Percentiles rank a stretch among this genome's conserved stretches.
Conservation (phyloP, 495 filamentous ascomycete species). For the Aspergillus incahuasiensis region DNA sequence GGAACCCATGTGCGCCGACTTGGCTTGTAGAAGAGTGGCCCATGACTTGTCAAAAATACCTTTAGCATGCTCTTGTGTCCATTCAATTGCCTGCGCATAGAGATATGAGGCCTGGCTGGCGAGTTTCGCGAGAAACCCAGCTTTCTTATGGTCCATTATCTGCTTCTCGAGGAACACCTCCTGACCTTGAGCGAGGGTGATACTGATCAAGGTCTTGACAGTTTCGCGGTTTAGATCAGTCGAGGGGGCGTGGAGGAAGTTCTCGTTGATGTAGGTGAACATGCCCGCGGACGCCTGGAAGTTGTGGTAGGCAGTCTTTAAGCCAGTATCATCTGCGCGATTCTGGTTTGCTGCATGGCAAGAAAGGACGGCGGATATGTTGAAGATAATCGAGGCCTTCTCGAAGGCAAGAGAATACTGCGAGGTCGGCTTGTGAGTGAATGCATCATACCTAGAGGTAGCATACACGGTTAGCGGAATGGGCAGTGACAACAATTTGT, state of each 20-base stretch:
- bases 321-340: conserved; percentile 81
- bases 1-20: conserved; percentile 78
- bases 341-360: conserved; percentile 94
- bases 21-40: conserved; percentile 79
- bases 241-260: conserved; percentile 94
- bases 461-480: conserved; percentile 8
- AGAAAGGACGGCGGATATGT: conserved; percentile 94
- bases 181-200: conserved; percentile 93
- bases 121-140: conserved; percentile 85
- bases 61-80: conserved; percentile 89
- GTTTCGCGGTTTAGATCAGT: conserved; percentile 92
- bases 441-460: conserved; percentile 82
- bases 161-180: conserved; percentile 98
- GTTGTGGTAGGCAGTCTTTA: conserved; percentile 96
- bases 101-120: conserved; percentile 85
- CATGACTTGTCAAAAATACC: conserved; percentile 96
- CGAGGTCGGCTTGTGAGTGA: conserved; percentile 91
- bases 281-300: conserved; percentile 98
- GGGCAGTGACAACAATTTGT: neutral
- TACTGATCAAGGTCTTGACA: conserved; percentile 85
- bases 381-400: conserved; percentile 99
- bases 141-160: conserved; percentile 87
- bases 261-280: conserved; percentile 99
- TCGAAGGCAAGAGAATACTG: conserved; percentile 97
- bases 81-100: conserved; percentile 81